Conservation (phyloP, 2,329 filamentous ascomycete species). For the Clathrospora elynae region DNA sequence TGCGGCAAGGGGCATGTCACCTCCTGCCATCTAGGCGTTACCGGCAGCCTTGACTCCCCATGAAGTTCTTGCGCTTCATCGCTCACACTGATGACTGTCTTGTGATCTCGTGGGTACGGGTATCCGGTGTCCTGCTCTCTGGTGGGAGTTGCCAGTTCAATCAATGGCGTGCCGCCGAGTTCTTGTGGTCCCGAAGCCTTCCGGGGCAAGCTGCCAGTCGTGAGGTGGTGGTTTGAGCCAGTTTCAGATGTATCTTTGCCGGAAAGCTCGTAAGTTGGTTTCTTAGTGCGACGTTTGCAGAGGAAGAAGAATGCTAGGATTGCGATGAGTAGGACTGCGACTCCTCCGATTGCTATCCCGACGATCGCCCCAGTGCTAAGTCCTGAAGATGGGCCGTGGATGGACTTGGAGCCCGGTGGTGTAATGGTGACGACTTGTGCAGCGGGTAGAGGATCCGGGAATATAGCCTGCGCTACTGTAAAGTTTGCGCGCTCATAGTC, state of each 20-base stretch:
- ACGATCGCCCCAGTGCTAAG: slow-evolving; percentile 39
- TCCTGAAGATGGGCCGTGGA: slow-evolving; percentile 8
- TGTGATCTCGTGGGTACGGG: slow-evolving; percentile 25
- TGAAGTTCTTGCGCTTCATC: slow-evolving; percentile 33
- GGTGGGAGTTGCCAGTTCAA: slow-evolving; percentile 28
- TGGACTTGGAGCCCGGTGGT: slow-evolving; percentile 10
- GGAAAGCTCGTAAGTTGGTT: slow-evolving; percentile 27
- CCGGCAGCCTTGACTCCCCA: slow-evolving; percentile 25
- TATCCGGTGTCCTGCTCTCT: slow-evolving; percentile 7
- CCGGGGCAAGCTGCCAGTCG: slow-evolving; percentile 7
- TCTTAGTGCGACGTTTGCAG: slow-evolving; percentile 22
- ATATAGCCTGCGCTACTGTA: slow-evolving; percentile 50
- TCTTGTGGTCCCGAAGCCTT: slow-evolving; percentile 29
- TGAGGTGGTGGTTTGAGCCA: slow-evolving; percentile 14
- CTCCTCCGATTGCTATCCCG: slow-evolving; percentile 39
- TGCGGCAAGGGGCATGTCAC: slow-evolving; percentile 17
- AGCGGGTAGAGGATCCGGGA: slow-evolving; percentile 38
- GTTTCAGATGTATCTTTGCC: slow-evolving; percentile 27
- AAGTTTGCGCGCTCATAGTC: slow-evolving; percentile 56
- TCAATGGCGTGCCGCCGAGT: slow-evolving; percentile 32
- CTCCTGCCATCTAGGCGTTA: slow-evolving; percentile 32
- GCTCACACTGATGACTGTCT: slow-evolving; percentile 28
- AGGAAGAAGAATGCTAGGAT: slow-evolving; percentile 30
- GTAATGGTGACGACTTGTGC: slow-evolving; percentile 37
- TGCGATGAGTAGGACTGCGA: slow-evolving; percentile 24